Percentiles rank a stretch among this genome's conserved stretches.
Evolutionary conservation across 2,329 filamentous ascomycete genomes (phyloP).

Genomic region (Xylariales sp.): DNA sequence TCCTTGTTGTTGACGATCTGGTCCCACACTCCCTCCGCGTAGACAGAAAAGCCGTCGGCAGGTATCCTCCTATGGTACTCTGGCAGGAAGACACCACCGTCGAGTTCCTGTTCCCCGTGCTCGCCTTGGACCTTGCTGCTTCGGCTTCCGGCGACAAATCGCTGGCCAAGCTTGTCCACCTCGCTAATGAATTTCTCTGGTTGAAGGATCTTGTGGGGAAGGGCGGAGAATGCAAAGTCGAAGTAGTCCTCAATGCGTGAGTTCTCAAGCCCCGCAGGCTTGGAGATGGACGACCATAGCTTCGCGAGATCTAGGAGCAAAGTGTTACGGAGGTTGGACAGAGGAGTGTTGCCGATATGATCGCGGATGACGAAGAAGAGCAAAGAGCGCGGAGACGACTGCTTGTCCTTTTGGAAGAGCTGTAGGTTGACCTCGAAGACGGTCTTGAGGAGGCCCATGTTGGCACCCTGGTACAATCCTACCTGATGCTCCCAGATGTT

Average conservation of each 20-base stretch:
- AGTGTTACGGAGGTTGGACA: constrained; percentile 85
- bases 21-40: constrained; percentile 93
- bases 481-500: constrained; percentile 99
- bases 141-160: constrained; percentile 79
- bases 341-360: constrained; percentile 86
- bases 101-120: constrained; percentile 64
- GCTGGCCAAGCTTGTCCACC: constrained; percentile 70
- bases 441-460: constrained; percentile 97
- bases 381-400: constrained; percentile 85
- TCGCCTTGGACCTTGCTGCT: constrained; percentile 58
- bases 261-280: constrained; percentile 81
- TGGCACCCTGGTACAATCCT: constrained; percentile 94
- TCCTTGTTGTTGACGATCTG: constrained; percentile 99
- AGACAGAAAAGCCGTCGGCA: constrained; percentile 92
- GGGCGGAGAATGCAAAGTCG: constrained; percentile 92
- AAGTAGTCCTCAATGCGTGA: constrained; percentile 96
- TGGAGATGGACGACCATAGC: constrained; percentile 90
- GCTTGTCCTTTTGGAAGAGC: constrained; percentile 91
- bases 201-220: constrained; percentile 95
- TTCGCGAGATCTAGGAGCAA: constrained; percentile 85
- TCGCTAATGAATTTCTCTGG: constrained; percentile 84
- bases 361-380: constrained; percentile 99
- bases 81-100: constrained; percentile 80
- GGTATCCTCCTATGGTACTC: constrained; percentile 96
- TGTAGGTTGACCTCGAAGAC: constrained; percentile 99